Evolutionary conservation across 2,329 filamentous ascomycete genomes (phyloP).

Genomic region (Fusarium begoniae): DNA sequence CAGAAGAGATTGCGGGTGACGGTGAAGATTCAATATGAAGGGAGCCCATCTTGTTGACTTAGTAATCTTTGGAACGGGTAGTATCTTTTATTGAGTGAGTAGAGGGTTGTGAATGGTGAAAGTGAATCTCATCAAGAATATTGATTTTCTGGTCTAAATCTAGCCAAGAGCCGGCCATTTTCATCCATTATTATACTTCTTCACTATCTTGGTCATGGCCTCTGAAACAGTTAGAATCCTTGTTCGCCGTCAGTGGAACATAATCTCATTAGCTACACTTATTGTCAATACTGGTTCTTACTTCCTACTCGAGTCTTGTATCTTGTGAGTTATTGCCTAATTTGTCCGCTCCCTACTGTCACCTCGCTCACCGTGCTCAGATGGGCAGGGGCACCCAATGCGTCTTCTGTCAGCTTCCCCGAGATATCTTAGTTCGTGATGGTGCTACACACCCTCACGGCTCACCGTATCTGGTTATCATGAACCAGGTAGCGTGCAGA

Average conservation of each 20-base stretch:
- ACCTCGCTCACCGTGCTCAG: not conserved
- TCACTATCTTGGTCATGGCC: not conserved
- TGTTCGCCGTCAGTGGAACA: not conserved
- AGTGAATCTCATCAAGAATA: not conserved
- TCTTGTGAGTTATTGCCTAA: not conserved
- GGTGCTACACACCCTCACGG: not conserved
- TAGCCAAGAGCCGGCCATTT: not conserved
- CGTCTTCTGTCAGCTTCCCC: not conserved
- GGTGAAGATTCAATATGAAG: not conserved
- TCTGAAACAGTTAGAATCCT: not conserved
- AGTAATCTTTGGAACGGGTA: no score
- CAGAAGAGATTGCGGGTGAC: not conserved
- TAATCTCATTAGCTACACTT: not conserved
- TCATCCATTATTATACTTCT: not conserved
- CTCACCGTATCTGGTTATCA: not conserved
- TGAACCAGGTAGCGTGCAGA: not conserved
- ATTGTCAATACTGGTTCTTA: not conserved
- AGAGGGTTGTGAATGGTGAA: no score
- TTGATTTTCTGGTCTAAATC: not conserved
- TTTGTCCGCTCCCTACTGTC: not conserved
- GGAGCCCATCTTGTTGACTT: not conserved
- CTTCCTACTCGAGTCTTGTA: not conserved
- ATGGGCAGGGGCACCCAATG: not conserved
- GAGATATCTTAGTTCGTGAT: not conserved
- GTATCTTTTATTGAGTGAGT: not conserved